Conservation (phyloP, 2,329 filamentous ascomycete species). For the Fusarium nematophilum region DNA sequence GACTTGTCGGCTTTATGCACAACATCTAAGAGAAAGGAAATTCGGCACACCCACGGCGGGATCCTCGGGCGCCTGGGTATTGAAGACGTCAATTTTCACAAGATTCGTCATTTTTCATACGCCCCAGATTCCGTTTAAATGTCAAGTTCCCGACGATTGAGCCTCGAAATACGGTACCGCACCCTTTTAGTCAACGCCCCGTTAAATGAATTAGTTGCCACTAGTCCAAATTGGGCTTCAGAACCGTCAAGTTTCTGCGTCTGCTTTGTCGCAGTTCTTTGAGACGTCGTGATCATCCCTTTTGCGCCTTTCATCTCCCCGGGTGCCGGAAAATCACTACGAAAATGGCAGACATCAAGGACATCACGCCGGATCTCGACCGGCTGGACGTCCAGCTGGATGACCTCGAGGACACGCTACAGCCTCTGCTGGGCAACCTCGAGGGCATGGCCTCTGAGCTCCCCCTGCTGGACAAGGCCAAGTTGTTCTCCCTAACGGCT, state of each 20-base stretch:
- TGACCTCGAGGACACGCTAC: constrained; percentile 77
- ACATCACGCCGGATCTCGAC: constrained; percentile 76
- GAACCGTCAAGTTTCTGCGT: constrained; percentile 33
- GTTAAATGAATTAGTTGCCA: constrained; percentile 13
- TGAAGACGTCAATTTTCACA: too few relatives aligned
- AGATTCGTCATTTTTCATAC: too few relatives aligned
- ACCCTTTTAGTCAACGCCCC: constrained; percentile 17
- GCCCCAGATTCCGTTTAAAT: too few relatives aligned
- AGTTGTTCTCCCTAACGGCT: constrained; percentile 87
- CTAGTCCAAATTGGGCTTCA: constrained; percentile 33
- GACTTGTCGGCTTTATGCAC: too few relatives aligned
- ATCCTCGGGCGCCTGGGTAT: too few relatives aligned
- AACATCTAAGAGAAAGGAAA: too few relatives aligned
- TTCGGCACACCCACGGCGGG: too few relatives aligned
- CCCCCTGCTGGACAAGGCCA: constrained; percentile 93
- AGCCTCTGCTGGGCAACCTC: constrained; percentile 78
- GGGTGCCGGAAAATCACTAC: not conserved
- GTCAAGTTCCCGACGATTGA: too few relatives aligned
- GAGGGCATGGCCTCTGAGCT: constrained; percentile 79
- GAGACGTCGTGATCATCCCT: constrained; percentile 31
- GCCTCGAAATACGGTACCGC: not conserved
- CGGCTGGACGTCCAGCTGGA: constrained; percentile 83
- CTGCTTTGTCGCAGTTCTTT: constrained; percentile 31
- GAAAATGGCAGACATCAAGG: constrained; percentile 57
- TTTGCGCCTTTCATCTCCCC: constrained; percentile 10